Base-by-base conservation (phyloP, 805 yeast genomes). In the Maudiozyma turicensis region DNA sequence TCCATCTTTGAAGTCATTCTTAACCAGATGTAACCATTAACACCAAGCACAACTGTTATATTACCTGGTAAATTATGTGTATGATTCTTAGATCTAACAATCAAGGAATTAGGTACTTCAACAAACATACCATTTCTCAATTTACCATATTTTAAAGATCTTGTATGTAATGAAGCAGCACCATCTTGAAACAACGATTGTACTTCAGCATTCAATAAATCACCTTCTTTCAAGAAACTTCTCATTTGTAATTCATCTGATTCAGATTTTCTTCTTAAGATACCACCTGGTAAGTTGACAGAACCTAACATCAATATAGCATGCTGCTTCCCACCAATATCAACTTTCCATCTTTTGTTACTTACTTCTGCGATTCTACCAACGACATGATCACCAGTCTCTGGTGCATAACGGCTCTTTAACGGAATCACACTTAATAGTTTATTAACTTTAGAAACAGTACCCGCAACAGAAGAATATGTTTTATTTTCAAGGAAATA, bases 181-280 rank as follows among this genome's bases (percentile, higher is more conserved):
- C 99, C 99, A 65, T 89, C 96, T 55, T 79, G 81, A 65, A 78
- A 91, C 40, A 90, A 72, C 13, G 86, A 81, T 69, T 95, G 99
- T 14, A 93, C 96, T 67, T 93, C 99, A 41, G 97, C 96, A 63
- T 93, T 93, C 51, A 93, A 72, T 52, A 95, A 72, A 66, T 93
- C 99, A 13, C 99, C 99, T 61, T 95, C 99, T 63, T 93, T 93
- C 57, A 93, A 71, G 60, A 90, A 87, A 57, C 78, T 80, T 60
- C 99, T 78, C 99, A 95, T 93, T 63, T 91, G 96, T 54, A 93
- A 73, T 69, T 93, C 99, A 70, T 93, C 99, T 54, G 85, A 81
- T 63, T 95, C 99, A 34, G 90, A 81, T 65, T 95, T 93, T 61
- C 99, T 78, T 67, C 99, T 78, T 58, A 93, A 71, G 2, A 93